Conservation (phyloP, 805 yeast genomes). For the Wickerhamomyces queroliae region DNA sequence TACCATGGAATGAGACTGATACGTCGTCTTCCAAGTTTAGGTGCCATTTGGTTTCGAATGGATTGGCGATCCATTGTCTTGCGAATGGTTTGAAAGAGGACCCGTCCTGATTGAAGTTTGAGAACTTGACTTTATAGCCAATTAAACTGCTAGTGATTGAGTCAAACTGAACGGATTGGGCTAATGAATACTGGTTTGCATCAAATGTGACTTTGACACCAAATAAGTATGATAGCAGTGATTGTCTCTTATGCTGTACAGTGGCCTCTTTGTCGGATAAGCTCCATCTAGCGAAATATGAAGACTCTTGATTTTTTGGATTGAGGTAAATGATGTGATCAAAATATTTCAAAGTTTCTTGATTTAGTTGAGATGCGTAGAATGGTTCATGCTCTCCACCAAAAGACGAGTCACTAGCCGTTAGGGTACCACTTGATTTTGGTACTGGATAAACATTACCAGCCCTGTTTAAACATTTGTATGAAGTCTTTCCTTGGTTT, state of each 20-base stretch:
- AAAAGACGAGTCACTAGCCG: slow-evolving; percentile 46
- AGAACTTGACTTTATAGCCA: slow-evolving; percentile 38
- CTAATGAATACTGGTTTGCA: slow-evolving; percentile 40
- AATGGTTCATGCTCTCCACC: slow-evolving; percentile 48
- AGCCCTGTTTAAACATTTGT: slow-evolving; percentile 42
- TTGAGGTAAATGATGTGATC: slow-evolving; percentile 47
- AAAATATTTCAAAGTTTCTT: slow-evolving; percentile 33
- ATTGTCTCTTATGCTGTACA: too few species aligned
- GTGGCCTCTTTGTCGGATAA: not conserved
- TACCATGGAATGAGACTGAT: slow-evolving; percentile 47
- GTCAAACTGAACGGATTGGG: slow-evolving; percentile 42
- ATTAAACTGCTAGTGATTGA: slow-evolving; percentile 59
- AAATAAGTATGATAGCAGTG: slow-evolving; percentile 9
- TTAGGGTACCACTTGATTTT: slow-evolving; percentile 33
- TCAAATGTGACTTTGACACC: slow-evolving; percentile 28
- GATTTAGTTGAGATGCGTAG: slow-evolving; percentile 37
- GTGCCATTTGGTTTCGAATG: slow-evolving; percentile 79
- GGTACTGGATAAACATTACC: slow-evolving; percentile 41
- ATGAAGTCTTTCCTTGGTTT: slow-evolving; percentile 3
- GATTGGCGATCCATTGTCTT: slow-evolving; percentile 59
- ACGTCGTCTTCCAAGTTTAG: slow-evolving; percentile 39
- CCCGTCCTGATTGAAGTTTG: slow-evolving; percentile 5
- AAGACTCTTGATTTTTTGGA: too few species aligned
- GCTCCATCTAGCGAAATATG: slow-evolving; percentile 6
- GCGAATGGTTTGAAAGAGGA: slow-evolving; percentile 51